Conservation (phyloP, 768 basidiomycete genomes). For the Rhizopogon vinicolor region DNA sequence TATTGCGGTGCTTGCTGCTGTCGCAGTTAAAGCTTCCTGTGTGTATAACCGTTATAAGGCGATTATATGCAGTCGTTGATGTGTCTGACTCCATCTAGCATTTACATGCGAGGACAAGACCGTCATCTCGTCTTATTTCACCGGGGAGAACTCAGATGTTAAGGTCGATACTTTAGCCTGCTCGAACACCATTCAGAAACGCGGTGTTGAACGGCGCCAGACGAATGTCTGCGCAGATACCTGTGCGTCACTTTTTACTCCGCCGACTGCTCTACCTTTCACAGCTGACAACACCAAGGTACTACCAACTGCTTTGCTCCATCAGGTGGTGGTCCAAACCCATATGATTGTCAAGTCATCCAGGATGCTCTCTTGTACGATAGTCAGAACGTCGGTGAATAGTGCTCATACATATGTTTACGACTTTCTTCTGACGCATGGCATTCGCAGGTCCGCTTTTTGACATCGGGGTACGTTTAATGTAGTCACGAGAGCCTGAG, state of each 20-base stretch:
- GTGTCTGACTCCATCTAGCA: not conserved
- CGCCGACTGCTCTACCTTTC: not conserved
- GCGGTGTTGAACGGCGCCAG: constrained; percentile 5
- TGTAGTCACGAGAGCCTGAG: not conserved
- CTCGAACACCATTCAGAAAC: constrained; percentile 1
- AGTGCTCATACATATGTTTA: not conserved
- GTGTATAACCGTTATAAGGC: not conserved
- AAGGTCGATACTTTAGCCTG: constrained; percentile 33
- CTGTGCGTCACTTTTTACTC: constrained; percentile 26
- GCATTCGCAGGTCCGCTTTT: constrained; percentile 5
- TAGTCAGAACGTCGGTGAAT: constrained; percentile 39
- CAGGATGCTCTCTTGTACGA: constrained; percentile 44
- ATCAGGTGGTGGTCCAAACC: constrained; percentile 42
- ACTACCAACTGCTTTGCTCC: constrained; percentile 42
- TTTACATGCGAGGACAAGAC: constrained; percentile 4
- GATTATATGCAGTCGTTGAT: not conserved
- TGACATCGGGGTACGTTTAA: constrained; percentile 5
- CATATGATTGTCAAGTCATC: constrained; percentile 45
- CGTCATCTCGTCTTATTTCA: constrained; percentile 18
- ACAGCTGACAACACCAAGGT: constrained; percentile 12
- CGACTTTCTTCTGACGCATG: not conserved
- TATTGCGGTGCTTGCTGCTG: not conserved
- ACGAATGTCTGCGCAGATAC: constrained; percentile 37
- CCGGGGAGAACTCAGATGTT: constrained; percentile 40
- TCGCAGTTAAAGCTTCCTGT: not conserved